phyloP scores from a whole-genome alignment of 805 yeast genomes.

The Candida patagonica region DNA sequence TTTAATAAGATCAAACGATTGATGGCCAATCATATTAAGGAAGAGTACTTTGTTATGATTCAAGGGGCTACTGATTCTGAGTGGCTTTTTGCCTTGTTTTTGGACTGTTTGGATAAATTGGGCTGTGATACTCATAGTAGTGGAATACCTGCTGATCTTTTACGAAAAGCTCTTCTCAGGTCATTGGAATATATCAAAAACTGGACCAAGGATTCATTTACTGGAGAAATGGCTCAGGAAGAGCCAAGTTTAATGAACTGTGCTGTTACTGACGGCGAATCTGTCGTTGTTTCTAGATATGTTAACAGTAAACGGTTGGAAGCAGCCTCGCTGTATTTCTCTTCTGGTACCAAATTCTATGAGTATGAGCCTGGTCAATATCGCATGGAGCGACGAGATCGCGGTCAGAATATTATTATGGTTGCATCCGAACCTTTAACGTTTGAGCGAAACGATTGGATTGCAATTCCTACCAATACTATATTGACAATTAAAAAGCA shows the following conservation, averaged over 20 bases:
- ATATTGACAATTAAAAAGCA: slow-evolving; percentile 71
- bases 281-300: slow-evolving; percentile 80
- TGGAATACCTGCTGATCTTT: slow-evolving; percentile 36
- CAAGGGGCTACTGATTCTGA: slow-evolving; percentile 97
- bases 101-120: slow-evolving; percentile 64
- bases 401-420: slow-evolving; percentile 92
- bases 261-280: slow-evolving; percentile 89
- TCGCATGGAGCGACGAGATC: slow-evolving; percentile 85
- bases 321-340: slow-evolving; percentile 92
- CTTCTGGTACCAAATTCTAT: slow-evolving; percentile 84
- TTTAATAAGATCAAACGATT: slow-evolving; percentile 66
- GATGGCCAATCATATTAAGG: slow-evolving; percentile 63
- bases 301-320: slow-evolving; percentile 85
- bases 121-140: slow-evolving; percentile 67
- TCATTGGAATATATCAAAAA: slow-evolving; percentile 68
- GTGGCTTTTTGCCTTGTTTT: slow-evolving; percentile 78
- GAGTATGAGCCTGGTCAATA: slow-evolving; percentile 89
- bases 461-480: slow-evolving; percentile 91
- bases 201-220: slow-evolving; percentile 53
- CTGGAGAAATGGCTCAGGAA: slow-evolving; percentile 16
- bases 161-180: slow-evolving; percentile 59
- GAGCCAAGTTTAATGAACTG: slow-evolving; percentile 87
- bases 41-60: slow-evolving; percentile 66
- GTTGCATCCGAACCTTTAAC: slow-evolving; percentile 96
- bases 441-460: slow-evolving; percentile 96